Percentiles rank a stretch among this genome's conserved stretches.
Conservation (phyloP, 768 basidiomycete species). For the Fomitopsis pulvina region DNA sequence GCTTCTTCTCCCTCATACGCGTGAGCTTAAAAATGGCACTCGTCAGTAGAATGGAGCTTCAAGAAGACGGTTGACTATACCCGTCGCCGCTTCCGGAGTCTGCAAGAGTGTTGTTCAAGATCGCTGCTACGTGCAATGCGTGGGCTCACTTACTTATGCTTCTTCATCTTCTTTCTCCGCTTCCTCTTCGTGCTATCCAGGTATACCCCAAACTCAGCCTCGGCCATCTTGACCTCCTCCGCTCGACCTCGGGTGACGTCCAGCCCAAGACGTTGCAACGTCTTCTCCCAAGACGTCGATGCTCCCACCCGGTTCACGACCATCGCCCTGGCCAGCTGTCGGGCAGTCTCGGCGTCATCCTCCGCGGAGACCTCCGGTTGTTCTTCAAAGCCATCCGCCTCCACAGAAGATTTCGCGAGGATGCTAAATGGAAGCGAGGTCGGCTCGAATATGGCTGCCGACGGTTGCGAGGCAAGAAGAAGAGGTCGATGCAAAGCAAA, state of each 20-base stretch:
- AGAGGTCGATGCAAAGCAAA: slow-evolving; percentile 79
- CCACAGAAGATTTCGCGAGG: slow-evolving; percentile 18
- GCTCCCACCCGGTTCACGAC: slow-evolving; percentile 61
- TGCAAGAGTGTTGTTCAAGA: slow-evolving; percentile 24
- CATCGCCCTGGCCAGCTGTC: slow-evolving; percentile 70
- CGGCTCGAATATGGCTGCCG: slow-evolving; percentile 46
- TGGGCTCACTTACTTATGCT: slow-evolving; percentile 72
- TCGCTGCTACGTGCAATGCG: slow-evolving; percentile 3
- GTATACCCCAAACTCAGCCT: slow-evolving; percentile 57
- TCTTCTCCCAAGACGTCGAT: slow-evolving; percentile 60
- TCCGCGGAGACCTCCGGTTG: slow-evolving; percentile 50
- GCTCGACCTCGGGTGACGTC: slow-evolving; percentile 46
- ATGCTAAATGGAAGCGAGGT: slow-evolving; percentile 1
- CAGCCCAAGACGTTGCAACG: slow-evolving; percentile 59
- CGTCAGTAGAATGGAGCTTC: background rate
- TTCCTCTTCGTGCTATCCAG: slow-evolving; percentile 84
- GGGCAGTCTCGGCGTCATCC: slow-evolving; percentile 73
- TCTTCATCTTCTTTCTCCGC: slow-evolving; percentile 92
- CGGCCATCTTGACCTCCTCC: slow-evolving; percentile 45
- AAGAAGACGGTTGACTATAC: slow-evolving; percentile 32
- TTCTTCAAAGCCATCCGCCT: slow-evolving; percentile 30
- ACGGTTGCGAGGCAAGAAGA: slow-evolving; percentile 58
- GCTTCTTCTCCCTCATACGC: background rate
- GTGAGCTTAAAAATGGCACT: background rate
- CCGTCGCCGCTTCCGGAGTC: slow-evolving; percentile 87